Conservation (phyloP, 129 eudicot species). For the Tanacetum coccineum region DNA sequence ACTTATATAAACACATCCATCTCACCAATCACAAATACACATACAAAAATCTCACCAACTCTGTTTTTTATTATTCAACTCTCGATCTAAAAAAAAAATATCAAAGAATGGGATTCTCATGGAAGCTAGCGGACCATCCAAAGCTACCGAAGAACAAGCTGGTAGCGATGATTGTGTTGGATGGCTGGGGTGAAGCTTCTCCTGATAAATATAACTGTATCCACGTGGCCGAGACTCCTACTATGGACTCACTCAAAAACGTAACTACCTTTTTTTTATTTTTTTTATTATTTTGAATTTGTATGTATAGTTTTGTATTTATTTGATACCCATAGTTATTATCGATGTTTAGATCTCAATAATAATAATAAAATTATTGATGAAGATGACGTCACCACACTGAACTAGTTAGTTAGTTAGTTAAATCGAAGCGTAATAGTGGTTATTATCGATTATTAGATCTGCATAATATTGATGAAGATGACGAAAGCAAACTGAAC, state of each 20-base stretch:
- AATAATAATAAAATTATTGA: too few species aligned
- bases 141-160: conserved; percentile 72
- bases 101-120: conserved; percentile 76
- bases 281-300: background rate
- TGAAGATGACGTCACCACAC: background rate
- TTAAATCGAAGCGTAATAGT: too few species aligned
- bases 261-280: conserved; percentile 26
- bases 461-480: too few species aligned
- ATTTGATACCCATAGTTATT: too few species aligned
- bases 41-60: conserved; percentile 10
- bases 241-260: conserved; percentile 79
- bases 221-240: conserved; percentile 74
- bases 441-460: too few species aligned
- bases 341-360: too few species aligned
- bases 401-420: too few species aligned
- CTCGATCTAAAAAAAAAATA: conserved; percentile 7
- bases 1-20: background rate
- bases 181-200: conserved; percentile 90
- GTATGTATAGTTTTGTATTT: background rate
- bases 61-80: conserved; percentile 3
- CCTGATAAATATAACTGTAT: conserved; percentile 70
- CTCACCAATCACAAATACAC: background rate
- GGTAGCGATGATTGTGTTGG: conserved; percentile 68
- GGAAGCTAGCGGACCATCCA: conserved; percentile 73
- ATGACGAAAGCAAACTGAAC: too few species aligned